Conservation (phyloP, 148 eudicot species). For the Silene uniflora region DNA sequence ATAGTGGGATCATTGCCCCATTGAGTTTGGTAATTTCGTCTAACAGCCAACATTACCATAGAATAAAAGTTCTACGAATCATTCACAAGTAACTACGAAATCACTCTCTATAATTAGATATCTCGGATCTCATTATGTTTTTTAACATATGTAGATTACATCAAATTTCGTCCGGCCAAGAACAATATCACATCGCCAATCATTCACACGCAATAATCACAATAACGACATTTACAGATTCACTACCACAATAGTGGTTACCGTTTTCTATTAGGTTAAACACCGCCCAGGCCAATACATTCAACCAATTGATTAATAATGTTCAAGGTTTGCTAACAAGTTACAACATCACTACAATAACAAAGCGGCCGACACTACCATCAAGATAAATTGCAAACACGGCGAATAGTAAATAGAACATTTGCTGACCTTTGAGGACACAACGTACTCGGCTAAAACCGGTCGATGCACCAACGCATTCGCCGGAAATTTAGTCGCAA, state of each 20-base stretch:
- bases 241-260: too few relatives aligned
- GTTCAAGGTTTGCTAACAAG: not conserved
- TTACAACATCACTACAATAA: not conserved
- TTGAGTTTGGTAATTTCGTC: not conserved
- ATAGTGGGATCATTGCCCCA: too few relatives aligned
- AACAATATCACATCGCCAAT: too few relatives aligned
- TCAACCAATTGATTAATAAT: not conserved
- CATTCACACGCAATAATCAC: not conserved
- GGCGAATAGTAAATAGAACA: not conserved
- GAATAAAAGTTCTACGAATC: not conserved
- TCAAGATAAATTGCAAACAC: not conserved
- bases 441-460: constrained; percentile 54
- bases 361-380: not conserved
- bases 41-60: not conserved
- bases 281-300: not conserved
- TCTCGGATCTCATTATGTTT: too few relatives aligned
- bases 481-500: constrained; percentile 86
- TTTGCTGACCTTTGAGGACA: constrained; percentile 53
- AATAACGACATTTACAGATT: not conserved
- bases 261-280: not conserved
- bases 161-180: not conserved
- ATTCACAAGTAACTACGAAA: not conserved
- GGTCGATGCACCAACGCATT: constrained; percentile 81
- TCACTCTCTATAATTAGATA: not conserved
- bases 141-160: not conserved